Conservation (phyloP, 805 yeast genomes). For the Metschnikowia lachancei region DNA sequence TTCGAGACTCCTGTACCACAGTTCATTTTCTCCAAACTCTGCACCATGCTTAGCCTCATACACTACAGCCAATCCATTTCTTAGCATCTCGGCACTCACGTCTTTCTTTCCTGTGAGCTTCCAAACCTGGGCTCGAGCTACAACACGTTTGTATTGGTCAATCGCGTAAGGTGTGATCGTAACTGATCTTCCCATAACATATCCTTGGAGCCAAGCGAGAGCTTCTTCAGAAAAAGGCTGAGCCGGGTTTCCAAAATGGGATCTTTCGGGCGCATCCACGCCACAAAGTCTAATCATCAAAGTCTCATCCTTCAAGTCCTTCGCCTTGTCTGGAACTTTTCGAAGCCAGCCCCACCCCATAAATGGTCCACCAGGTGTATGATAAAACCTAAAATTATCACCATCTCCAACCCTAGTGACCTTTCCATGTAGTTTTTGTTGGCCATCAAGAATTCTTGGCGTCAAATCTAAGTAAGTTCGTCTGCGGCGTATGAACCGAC, state of each 20-base stretch:
- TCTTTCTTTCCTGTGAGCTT: conserved; percentile 62
- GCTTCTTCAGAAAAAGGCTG: conserved; percentile 89
- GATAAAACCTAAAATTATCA: conserved; percentile 89
- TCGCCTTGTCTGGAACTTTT: conserved; percentile 51
- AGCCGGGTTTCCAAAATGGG: conserved; percentile 91
- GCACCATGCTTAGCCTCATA: conserved; percentile 82
- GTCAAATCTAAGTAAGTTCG: conserved; percentile 39
- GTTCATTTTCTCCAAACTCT: conserved; percentile 80
- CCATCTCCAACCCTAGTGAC: conserved; percentile 95
- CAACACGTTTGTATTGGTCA: conserved; percentile 89
- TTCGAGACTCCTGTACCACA: conserved; percentile 58
- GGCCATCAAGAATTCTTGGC: conserved; percentile 31
- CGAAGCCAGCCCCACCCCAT: conserved; percentile 96
- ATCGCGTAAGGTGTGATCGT: conserved; percentile 73
- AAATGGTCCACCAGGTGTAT: conserved; percentile 85
- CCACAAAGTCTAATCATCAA: conserved; percentile 84
- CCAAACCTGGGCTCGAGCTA: conserved; percentile 70
- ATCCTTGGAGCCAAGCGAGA: conserved; percentile 66
- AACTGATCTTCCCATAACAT: conserved; percentile 63
- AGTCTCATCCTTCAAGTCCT: conserved; percentile 59
- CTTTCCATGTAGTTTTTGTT: conserved; percentile 48
- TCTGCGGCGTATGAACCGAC: conserved; percentile 34
- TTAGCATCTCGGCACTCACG: conserved; percentile 84
- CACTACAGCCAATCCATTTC: conserved; percentile 78
- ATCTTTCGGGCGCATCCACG: conserved; percentile 93